Evolutionary conservation across 2,329 filamentous ascomycete species (phyloP).

Genomic region (Neonectria faginata): DNA sequence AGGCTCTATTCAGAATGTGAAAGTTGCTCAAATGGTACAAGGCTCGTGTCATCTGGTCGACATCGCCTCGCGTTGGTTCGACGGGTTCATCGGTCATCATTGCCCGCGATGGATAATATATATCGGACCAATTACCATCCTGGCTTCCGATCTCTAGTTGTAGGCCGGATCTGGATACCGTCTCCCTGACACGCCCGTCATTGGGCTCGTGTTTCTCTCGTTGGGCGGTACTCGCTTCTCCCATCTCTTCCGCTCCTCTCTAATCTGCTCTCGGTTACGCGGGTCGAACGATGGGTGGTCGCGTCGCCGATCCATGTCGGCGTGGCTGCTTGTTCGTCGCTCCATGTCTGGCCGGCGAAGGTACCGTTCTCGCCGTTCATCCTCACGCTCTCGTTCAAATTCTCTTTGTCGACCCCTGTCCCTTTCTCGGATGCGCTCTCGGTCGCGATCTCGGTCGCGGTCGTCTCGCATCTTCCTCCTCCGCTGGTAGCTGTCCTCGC

Average conservation of each 20-base stretch:
- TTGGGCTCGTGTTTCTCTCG: conserved; percentile 48
- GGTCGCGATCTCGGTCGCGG: conserved; percentile 44
- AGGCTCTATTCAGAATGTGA: neutral
- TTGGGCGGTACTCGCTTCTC: conserved; percentile 50
- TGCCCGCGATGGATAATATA: neutral
- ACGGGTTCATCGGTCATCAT: neutral
- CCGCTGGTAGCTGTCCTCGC: conserved; percentile 48
- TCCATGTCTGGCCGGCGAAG: conserved; percentile 55
- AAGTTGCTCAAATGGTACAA: neutral
- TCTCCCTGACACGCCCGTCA: conserved; percentile 51
- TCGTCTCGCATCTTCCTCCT: conserved; percentile 43
- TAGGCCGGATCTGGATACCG: conserved; percentile 55
- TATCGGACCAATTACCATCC: neutral
- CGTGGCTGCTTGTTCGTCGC: conserved; percentile 62
- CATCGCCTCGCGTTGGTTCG: neutral
- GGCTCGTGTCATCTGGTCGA: neutral
- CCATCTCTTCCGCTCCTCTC: conserved; percentile 52
- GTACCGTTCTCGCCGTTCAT: conserved; percentile 52
- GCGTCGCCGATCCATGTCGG: conserved; percentile 59
- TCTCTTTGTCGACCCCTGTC: conserved; percentile 54
- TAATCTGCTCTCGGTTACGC: conserved; percentile 48
- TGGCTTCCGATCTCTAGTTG: conserved; percentile 30
- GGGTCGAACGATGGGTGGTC: conserved; percentile 51
- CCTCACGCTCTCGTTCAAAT: conserved; percentile 54
- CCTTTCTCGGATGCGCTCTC: conserved; percentile 46